Evolutionary conservation across 495 filamentous ascomycete genomes (phyloP).

Genomic region (Clohesyomyces aquaticus): DNA sequence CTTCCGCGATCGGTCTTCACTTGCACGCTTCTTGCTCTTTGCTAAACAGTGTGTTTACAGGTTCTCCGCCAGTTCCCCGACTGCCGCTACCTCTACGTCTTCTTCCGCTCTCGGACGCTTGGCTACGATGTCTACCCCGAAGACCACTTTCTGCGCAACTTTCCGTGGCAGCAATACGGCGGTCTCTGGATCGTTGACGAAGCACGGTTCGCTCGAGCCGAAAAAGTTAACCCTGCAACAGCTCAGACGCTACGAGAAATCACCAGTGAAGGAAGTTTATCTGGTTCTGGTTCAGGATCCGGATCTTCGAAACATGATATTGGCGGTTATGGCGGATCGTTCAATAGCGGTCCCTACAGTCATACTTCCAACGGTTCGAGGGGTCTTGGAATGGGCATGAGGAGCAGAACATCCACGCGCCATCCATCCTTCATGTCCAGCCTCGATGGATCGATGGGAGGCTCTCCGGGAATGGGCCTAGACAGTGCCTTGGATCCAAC

Average conservation of each 20-base stretch:
- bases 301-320: neutral
- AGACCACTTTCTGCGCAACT: conserved; percentile 39
- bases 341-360: neutral
- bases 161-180: conserved; percentile 40
- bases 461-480: too few species aligned
- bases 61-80: conserved; percentile 40
- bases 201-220: conserved; percentile 30
- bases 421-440: conserved; percentile 16
- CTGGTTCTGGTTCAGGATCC: conserved; percentile 1
- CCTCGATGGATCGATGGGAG: too few species aligned
- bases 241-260: conserved; percentile 35
- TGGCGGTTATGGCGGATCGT: neutral
- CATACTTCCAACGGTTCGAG: neutral
- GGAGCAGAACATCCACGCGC: neutral
- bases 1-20: neutral
- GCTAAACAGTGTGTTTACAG: conserved; percentile 22
- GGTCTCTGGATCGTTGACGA: conserved; percentile 38
- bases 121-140: conserved; percentile 41
- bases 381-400: too few species aligned
- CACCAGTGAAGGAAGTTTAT: conserved; percentile 21
- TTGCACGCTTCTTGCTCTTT: conserved; percentile 12
- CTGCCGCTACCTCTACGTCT: conserved; percentile 37
- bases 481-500: too few species aligned
- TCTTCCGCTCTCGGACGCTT: conserved; percentile 38
- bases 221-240: conserved; percentile 25